Conservation (phyloP, 2,329 filamentous ascomycete species). For the Dactylellina cionopaga region DNA sequence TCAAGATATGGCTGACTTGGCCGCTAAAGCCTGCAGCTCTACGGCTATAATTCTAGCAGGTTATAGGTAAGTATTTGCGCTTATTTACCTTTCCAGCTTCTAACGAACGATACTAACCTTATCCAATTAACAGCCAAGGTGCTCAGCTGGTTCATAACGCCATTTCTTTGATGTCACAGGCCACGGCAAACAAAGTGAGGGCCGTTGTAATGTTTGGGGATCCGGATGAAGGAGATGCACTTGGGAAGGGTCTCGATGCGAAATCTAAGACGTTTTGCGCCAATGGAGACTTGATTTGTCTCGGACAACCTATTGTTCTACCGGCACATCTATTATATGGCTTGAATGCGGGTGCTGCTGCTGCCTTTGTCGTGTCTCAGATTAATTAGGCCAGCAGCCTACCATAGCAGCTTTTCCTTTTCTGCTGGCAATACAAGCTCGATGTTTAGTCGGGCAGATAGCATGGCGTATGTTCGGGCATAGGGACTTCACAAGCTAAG, state of each 20-base stretch:
- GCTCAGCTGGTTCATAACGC: conserved; percentile 58
- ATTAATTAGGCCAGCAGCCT: no score
- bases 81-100: background rate
- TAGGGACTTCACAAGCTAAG: no score
- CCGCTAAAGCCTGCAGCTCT: background rate
- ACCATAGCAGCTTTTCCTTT: no score
- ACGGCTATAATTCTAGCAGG: conserved; percentile 23
- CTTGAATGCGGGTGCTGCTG: conserved; percentile 51
- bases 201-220: conserved; percentile 58
- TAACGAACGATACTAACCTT: background rate
- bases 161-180: conserved; percentile 52
- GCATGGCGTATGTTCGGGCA: no score
- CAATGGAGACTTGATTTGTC: conserved; percentile 57
- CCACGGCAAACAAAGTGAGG: conserved; percentile 54
- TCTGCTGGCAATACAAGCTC: no score
- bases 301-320: conserved; percentile 55
- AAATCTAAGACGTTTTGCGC: conserved; percentile 57
- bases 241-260: conserved; percentile 9
- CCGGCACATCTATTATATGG: conserved; percentile 56
- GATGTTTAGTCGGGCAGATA: no score
- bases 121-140: conserved; percentile 56
- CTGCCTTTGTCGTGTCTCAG: conserved; percentile 52
- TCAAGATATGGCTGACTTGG: conserved; percentile 17
- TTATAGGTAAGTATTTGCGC: conserved; percentile 17
- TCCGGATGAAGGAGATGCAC: conserved; percentile 37